Evolutionary conservation across 1,284 basidiomycete species (phyloP).

Genomic region (Pseudozyma flocculosa): DNA sequence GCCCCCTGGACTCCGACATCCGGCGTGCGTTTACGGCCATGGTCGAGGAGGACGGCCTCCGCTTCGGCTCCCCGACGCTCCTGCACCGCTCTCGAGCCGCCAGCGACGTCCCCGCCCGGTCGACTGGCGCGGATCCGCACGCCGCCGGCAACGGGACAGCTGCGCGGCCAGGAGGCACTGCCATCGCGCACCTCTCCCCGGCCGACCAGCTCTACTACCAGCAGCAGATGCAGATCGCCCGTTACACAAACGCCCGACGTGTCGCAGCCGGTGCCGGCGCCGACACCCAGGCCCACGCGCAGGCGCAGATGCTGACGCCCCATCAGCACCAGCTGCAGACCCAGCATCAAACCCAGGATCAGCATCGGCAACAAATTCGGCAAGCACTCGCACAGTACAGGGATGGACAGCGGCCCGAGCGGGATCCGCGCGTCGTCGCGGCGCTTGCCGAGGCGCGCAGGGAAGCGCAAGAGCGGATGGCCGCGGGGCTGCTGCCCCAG

Average conservation of each 20-base stretch:
- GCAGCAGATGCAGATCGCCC: conserved; percentile 17
- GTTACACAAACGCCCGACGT: conserved; percentile 17
- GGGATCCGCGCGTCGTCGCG: too few species aligned
- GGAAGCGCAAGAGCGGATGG: background rate
- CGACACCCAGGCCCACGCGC: background rate
- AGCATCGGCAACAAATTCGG: background rate
- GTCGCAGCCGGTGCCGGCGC: conserved; percentile 5
- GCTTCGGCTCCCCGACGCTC: background rate
- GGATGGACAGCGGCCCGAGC: too few species aligned
- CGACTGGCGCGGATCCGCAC: background rate
- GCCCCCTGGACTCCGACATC: conserved; percentile 28
- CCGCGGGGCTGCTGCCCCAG: background rate
- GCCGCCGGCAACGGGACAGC: background rate
- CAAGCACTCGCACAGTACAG: too few species aligned
- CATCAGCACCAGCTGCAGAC: background rate
- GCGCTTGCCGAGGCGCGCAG: too few species aligned
- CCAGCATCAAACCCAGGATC: background rate
- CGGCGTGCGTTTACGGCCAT: conserved; percentile 15
- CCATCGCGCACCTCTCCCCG: conserved; percentile 5
- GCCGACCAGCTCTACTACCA: conserved; percentile 30
- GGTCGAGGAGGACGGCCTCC: background rate
- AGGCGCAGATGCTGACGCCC: background rate
- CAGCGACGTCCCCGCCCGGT: background rate
- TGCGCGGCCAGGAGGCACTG: background rate
- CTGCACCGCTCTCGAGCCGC: background rate